phyloP scores from a whole-genome alignment of 164 flowering plant genomes.

The Amborella trichopoda region DNA sequence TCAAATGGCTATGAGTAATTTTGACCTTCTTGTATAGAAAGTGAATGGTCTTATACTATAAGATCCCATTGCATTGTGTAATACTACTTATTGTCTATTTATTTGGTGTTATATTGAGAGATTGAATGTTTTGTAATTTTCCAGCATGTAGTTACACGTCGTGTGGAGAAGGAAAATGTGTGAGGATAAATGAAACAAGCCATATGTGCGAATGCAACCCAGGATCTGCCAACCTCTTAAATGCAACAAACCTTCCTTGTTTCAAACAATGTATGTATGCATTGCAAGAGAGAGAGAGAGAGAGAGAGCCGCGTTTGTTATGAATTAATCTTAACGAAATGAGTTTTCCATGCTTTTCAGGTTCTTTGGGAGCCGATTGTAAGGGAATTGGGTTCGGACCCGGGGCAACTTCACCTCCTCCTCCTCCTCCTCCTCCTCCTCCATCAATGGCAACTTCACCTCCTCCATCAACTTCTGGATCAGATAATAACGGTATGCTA shows the following conservation, averaged over 20 bases:
- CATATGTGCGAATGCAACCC: conserved; percentile 26
- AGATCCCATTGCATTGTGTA: neutral
- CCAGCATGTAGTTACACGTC: conserved; percentile 27
- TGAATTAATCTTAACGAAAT: neutral
- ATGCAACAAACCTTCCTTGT: conserved; percentile 10
- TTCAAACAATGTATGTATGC: conserved; percentile 23
- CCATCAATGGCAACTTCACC: too few species aligned
- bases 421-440: too few species aligned
- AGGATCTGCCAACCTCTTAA: conserved; percentile 22
- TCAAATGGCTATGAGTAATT: neutral
- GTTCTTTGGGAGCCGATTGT: neutral
- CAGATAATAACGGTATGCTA: too few species aligned
- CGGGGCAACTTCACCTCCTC: neutral
- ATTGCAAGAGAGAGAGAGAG: neutral
- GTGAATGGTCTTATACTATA: too few species aligned
- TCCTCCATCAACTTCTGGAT: too few species aligned
- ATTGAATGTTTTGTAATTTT: neutral
- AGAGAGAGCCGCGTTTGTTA: neutral
- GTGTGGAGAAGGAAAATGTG: conserved; percentile 37
- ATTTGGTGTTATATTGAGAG: neutral
- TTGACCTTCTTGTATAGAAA: neutral
- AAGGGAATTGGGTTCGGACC: neutral
- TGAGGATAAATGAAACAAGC: conserved; percentile 9
- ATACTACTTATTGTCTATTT: too few species aligned
- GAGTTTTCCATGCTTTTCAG: neutral